Base-by-base conservation (phyloP, 1,284 basidiomycete genomes). In the Phellopilus nigrolimitatus region DNA sequence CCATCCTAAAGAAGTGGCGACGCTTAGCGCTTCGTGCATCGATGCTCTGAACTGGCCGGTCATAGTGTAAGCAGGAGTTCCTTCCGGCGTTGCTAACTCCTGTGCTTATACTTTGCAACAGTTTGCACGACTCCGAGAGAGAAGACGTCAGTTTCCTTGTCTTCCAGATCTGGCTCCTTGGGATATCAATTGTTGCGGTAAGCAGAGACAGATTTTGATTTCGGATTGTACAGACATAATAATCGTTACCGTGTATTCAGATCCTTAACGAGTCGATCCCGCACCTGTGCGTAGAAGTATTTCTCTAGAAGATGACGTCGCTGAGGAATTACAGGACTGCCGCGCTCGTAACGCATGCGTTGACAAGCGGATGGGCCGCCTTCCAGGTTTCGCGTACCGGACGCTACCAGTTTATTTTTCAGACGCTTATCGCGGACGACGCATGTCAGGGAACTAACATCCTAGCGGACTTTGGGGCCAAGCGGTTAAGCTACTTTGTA, bases 111-210 rank as follows among this genome's bases (percentile, higher is more conserved):
- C 9, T n/a, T 17, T 43, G 30, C 9, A 12, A n/a, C 46, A 62
- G 51, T 21, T 38, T 54, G 8, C 53, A 51, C 28, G 48, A 54
- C 25, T 47, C 57, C 22, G 54, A 53, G 21, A 59, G 59, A n/a
- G 57, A 59, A 33, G 57, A 60, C 38, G 47, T 57, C 17, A 49
- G 52, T 24, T 57, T 60, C 30, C 49, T 58, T 8, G 44, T 51
- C 13, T 62, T 58, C 39, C 60, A 58, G 42, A 30, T 59, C 12
- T 61, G 61, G 61, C 53, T 60, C 1, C 44, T 62, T 25, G 58
- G 59, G 12, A 53, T 62, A 5, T 57, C 56, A 7, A 13, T 57
- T 12, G 47, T 57, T 17, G 48, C 56, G 19, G 53, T 54, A 34
- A 45, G 53, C 41, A 21, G 21, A 30, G 15, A n/a, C 21, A 9